Evolutionary conservation across 176 grass and related monocot species (phyloP), one percentile per base, ranked within the genome.

Genomic region (Eleusine indica): DNA sequence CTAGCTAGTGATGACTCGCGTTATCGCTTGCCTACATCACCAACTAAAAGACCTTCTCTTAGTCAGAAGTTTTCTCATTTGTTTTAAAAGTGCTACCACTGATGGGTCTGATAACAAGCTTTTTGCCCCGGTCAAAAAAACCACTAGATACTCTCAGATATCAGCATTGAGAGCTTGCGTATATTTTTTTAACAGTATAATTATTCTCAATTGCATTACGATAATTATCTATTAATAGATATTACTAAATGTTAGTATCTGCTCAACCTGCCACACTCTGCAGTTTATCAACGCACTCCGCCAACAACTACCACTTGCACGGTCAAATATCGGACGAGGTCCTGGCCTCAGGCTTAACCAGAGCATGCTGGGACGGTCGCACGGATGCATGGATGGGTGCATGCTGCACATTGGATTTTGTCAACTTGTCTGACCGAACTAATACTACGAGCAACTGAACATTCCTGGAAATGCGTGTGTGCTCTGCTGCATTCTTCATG

Each of bases 301-400:
- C 19, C 54, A 58, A 15, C 64, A 77, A 69, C 65, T 12, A 71
- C 66, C 18, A 16, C 66, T 79, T 70, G 53, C 60, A 28, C 10
- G 3, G 72, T 87, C 86, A 77, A 83, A 56, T 35, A 71, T 82
- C 54, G 77, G 79, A 87, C 73, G 18, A 4, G 80, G 53, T 70
- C 51, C 38, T 70, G 0, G 41, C 64, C 25, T 73, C 2, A 2
- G 32, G 1, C 46, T 58, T 5, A 52, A 18, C 44, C 4, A 58
- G 61, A 30, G 37, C 70, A 61, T 11, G 10, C 66, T 21, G 16
- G 56, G 16, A 9, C 40, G 16, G 57, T 39, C 37, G 32, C 18
- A 57, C 4, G 56, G 9, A 66, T 38, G 1, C 57, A 43, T 77
- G 7, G 17, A 71, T 60, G 51, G 13, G 54, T 76, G 74, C 18